Evolutionary conservation across 768 basidiomycete genomes (phyloP).

Genomic region (Boletus subcaerulescens): DNA sequence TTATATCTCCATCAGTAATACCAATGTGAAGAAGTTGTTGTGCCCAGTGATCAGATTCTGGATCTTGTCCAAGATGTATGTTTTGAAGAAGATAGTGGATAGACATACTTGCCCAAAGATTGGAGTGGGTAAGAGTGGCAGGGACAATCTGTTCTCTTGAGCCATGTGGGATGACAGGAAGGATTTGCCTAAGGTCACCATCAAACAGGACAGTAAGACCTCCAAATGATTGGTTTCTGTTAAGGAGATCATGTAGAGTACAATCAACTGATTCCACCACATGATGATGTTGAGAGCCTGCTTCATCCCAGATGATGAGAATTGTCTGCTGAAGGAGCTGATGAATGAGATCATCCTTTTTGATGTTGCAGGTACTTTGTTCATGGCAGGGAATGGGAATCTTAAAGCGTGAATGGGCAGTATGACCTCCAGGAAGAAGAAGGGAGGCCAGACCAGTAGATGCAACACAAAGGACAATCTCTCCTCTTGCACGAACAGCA

Average conservation of each 20-base stretch:
- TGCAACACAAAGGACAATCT: background rate
- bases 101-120: slow-evolving; percentile 36
- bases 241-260: background rate
- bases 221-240: background rate
- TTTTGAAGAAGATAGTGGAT: slow-evolving; percentile 37
- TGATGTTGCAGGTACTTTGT: background rate
- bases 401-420: background rate
- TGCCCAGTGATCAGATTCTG: slow-evolving; percentile 33
- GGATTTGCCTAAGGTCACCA: background rate
- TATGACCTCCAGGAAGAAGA: background rate
- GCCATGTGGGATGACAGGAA: slow-evolving; percentile 38
- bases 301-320: slow-evolving; percentile 1
- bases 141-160: slow-evolving; percentile 37
- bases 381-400: slow-evolving; percentile 1
- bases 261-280: background rate
- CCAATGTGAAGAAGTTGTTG: slow-evolving; percentile 29
- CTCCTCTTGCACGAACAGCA: background rate
- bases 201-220: background rate
- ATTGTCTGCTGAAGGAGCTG: no score
- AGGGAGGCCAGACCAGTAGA: background rate
- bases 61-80: slow-evolving; percentile 37
- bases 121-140: slow-evolving; percentile 35
- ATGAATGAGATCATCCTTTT: background rate
- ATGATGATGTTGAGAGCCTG: background rate
- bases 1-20: background rate